These are phyloP conservation scores for Aureobasidium pullulans DNA, from an alignment of 2,329 filamentous ascomycete species.

Conservation along the genomic window DNA sequence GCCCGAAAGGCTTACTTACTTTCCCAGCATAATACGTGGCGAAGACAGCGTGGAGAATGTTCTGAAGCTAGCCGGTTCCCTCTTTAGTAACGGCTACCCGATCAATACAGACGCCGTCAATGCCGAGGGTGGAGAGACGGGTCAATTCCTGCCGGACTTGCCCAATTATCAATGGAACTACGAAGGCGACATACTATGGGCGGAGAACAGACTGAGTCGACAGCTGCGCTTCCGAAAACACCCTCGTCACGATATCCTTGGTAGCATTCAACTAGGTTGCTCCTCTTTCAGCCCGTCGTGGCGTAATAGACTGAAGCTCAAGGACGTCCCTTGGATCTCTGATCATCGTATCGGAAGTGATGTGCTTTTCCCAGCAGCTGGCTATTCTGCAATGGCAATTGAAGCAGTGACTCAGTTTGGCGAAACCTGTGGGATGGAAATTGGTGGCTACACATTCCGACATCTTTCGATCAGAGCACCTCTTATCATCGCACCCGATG, in stretches of 20 bases:
- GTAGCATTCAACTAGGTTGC: not conserved
- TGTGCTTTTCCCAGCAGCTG: slow-evolving; percentile 27
- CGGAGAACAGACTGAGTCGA: not conserved
- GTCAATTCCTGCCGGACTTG: not conserved
- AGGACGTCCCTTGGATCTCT: slow-evolving; percentile 26
- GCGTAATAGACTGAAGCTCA: slow-evolving; percentile 16
- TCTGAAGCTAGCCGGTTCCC: not conserved
- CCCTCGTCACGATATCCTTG: not conserved
- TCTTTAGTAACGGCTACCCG: not conserved
- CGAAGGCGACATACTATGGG: not conserved
- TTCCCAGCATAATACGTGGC: slow-evolving; percentile 16
- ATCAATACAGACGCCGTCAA: not conserved
- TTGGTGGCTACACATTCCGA: not conserved
- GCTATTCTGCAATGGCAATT: slow-evolving; percentile 17
- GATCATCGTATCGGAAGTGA: slow-evolving; percentile 26
- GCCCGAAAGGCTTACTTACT: not conserved
- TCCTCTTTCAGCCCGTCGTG: not conserved
- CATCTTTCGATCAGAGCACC: not conserved
- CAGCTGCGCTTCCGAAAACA: not conserved
- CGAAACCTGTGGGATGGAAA: no score
- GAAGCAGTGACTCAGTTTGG: slow-evolving; percentile 16
- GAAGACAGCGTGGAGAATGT: slow-evolving; percentile 16
- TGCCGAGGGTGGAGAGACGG: not conserved
- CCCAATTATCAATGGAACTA: not conserved
- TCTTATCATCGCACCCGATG: not conserved